Conservation (phyloP, 2,329 filamentous ascomycete genomes). For the Venturiaceae sp. region DNA sequence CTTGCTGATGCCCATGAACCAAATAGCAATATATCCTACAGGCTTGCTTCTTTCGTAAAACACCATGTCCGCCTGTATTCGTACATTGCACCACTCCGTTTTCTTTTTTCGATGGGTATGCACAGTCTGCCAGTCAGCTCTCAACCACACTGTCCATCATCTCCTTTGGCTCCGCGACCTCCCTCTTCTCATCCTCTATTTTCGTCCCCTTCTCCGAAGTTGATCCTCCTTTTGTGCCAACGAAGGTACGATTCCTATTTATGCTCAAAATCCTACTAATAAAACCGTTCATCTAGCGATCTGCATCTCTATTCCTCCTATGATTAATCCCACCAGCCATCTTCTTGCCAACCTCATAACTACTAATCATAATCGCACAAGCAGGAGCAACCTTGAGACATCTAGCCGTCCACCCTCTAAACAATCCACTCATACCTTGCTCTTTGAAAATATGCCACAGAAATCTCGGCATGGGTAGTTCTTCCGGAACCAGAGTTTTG, state of each 20-base stretch:
- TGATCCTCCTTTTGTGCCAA: too few relatives aligned
- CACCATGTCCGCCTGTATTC: not conserved
- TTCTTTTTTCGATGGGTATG: not conserved
- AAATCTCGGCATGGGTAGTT: constrained; percentile 68
- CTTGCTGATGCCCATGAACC: not conserved
- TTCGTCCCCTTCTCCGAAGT: too few relatives aligned
- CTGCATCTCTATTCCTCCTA: constrained; percentile 24
- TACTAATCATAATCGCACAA: constrained; percentile 98
- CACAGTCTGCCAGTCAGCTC: too few relatives aligned
- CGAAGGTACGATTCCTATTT: not conserved
- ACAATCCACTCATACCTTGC: constrained; percentile 73
- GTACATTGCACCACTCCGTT: not conserved
- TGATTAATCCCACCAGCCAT: constrained; percentile 70
- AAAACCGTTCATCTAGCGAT: not conserved
- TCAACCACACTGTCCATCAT: too few relatives aligned
- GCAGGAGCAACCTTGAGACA: constrained; percentile 92
- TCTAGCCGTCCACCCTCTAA: constrained; percentile 83
- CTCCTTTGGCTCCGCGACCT: too few relatives aligned
- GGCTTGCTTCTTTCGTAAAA: not conserved
- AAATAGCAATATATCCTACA: not conserved
- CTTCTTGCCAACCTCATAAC: constrained; percentile 91
- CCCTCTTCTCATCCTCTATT: too few relatives aligned
- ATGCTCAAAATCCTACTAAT: not conserved
- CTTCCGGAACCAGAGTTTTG: constrained; percentile 51
- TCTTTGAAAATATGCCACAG: constrained; percentile 85